Base-by-base conservation (phyloP, 768 basidiomycete species). In the Mycena leptocephala region DNA sequence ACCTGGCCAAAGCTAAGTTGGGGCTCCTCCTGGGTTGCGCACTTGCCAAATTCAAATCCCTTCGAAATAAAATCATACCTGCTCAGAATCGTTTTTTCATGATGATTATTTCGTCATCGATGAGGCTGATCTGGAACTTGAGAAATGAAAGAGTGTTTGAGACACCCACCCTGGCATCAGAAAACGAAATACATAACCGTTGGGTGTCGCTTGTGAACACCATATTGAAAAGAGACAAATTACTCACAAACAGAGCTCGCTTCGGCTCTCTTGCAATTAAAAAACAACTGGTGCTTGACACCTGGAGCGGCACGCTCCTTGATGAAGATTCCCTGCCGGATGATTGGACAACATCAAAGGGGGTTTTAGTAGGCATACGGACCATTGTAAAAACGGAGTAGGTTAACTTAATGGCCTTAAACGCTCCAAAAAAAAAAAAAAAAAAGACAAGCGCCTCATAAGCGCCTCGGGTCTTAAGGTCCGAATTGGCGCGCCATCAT, bases 81-180 rank as follows among this genome's bases (percentile, higher is more conserved):
- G 59, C 35, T 3, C 16, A 37, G 22, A 43, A n/a, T 16, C 32
- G 70, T 10, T 30, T 72, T 2, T 63, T 62, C 22, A n/a, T 18
- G 1, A 61, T 70, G 22, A 33, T 70, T 18, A 26, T 46, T n/a
- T 48, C 63, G 28, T 22, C n/a, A 3, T 33, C 43, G 13, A 48
- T 46, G 65, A 3, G 28, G 11, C 37, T 72, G 24, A 64, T 72
- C 43, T 72, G 71, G 71, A 64, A 55, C 5, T 26, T 72, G 24
- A 39, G 70, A 61, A 59, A 61, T 46, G 59, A 72, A 39, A 30
- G 43, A 9, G 30, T 32, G 2, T 51, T 67, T 20, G 65, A 67
- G 6, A 59, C 58, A 6, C 59, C 5, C 13, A 14, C 5, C 43
- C 5, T 24, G 20, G 41, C 63, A 16, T 26, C 39, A 13, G 16